A percentile compares a stretch with the other conserved stretches of the same genome.
Evolutionary conservation across 1,284 basidiomycete species (phyloP).

Genomic region (Leucoagaricus sp.): DNA sequence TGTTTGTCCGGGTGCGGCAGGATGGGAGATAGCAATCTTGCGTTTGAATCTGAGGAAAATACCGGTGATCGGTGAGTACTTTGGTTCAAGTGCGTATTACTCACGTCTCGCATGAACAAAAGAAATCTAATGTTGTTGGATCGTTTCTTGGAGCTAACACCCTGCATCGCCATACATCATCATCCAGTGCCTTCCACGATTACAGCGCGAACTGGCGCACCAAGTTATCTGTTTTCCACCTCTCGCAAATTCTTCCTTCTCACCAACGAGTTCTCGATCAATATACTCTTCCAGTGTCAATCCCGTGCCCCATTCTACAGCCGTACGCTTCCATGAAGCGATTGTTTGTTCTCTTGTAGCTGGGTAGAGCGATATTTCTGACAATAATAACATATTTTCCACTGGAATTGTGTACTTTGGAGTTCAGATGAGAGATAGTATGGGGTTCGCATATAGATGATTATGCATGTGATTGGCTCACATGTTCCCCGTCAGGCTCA

Average conservation of each 20-base stretch:
- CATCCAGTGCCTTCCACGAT: background rate
- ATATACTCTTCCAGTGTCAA: constrained; percentile 42
- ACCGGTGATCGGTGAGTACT: background rate
- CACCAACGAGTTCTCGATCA: constrained; percentile 31
- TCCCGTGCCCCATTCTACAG: constrained; percentile 39
- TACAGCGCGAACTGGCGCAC: constrained; percentile 25
- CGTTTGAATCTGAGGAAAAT: constrained; percentile 30
- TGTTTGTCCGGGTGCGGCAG: background rate
- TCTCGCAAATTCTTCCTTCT: constrained; percentile 31
- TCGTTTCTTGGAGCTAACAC: constrained; percentile 43
- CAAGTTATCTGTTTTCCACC: constrained; percentile 40
- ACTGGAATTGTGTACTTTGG: background rate
- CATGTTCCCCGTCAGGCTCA: constrained; percentile 4
- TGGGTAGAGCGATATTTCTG: constrained; percentile 34
- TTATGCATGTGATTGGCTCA: too few species aligned
- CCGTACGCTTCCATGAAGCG: constrained; percentile 36
- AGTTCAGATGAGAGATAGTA: background rate
- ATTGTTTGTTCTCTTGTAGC: constrained; percentile 36
- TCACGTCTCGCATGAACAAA: constrained; percentile 46
- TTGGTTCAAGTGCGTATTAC: constrained; percentile 6
- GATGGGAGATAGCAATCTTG: constrained; percentile 26
- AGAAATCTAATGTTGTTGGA: constrained; percentile 38
- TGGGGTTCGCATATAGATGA: background rate
- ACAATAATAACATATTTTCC: constrained; percentile 14
- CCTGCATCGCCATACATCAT: constrained; percentile 30